Base-by-base conservation (phyloP, 352 stramenopile species). In the Globisporangium nunn region DNA sequence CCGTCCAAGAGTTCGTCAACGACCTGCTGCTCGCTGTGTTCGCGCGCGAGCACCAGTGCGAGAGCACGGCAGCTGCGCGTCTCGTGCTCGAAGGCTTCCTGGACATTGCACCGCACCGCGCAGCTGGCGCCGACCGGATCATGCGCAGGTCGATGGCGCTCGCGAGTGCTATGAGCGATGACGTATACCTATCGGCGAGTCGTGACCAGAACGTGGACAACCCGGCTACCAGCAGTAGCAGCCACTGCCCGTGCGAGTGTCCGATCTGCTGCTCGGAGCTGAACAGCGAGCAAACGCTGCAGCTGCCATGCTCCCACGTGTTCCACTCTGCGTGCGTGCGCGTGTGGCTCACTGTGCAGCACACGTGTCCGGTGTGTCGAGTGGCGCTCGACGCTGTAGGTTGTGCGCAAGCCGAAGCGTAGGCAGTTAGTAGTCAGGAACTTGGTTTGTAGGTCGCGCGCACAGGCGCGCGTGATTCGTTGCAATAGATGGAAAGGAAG, bases 331-430 rank as follows among this genome's bases (percentile, higher is more conserved):
- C 72, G 52, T 93, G 83, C 53, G 70, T 90, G 18, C 66, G 70
- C 41, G 67, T 88, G 48, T 93, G 83, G 83, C 63, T 91, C 29
- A 71, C 71, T 39, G 65, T 88, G 62, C 74, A 89, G 58, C 70
- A 76, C 52, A 85, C 75, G 48, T 93, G 83, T 52, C 83, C 83
- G 8, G 78, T 87, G 59, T 93, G 83, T 44, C 78, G 70, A 45
- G 61, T 77, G 49, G 51, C 59, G 18, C n/a, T 64, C 6, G 46
- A 59, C n/a, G 33, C 39, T 31, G 7, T 29, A 7, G 12, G 31
- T 7, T 10, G 43, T 35, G 6, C 31, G 28, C 45, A 46, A 15
- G 12, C 23, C 23, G 23, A 23, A 23, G 23, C 23, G 23, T 23
- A 23, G 23, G 23, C 23, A 23, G 23, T 23, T 23, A 23, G 23